Base-by-base conservation (phyloP, 495 filamentous ascomycete genomes). In the Tuber borchii region DNA sequence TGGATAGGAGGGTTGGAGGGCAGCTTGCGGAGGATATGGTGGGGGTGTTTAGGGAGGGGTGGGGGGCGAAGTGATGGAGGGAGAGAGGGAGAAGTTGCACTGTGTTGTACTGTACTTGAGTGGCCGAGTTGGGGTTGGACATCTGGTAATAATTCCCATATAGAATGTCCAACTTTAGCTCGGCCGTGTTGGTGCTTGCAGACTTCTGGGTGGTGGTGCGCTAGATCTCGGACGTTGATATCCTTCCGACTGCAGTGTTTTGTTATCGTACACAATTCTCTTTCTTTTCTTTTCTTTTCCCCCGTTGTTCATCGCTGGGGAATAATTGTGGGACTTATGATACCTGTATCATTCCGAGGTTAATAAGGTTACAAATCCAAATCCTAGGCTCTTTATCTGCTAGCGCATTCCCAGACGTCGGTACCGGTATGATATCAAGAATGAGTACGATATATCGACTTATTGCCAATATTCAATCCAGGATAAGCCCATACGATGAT, bases 11-110 rank as follows among this genome's bases (percentile, higher is more conserved):
- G 72, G 89, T 90, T 84, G 92, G 96, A 84, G 88, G 91, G 75
- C 85, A 84, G 73, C 88, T 90, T 75, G 92, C 91, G 12, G 88
- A 87, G 78, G 89, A 89, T 83, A 84, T 93, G 76, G 84, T 87
- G 70, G 84, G 81, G n/a, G 82, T 90, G 56, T 97, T 97, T 79
- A 91, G 87, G 83, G 85, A 83, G 72, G 91, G 91, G 48, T 95
- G 92, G 91, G 84, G 84, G 78, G 84, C 85, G 61, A 83, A 80
- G 73, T 69, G 79, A 72, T 83, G 65, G 56, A 76, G 48, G 71
- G 69, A 10, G 10, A 19, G 46, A n/a, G 46, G 46, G 19, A 10
- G 22, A 22, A 2, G 22, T n/a, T 51, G 40, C 31, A 9, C 22
- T 68, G 7, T 46, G 17, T 7, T 19, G 45, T 16, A 46, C 2